Evolutionary conservation across 2,329 filamentous ascomycete genomes (phyloP), one percentile per base, ranked within the genome.

Genomic region (Cercospora brassicicola): DNA sequence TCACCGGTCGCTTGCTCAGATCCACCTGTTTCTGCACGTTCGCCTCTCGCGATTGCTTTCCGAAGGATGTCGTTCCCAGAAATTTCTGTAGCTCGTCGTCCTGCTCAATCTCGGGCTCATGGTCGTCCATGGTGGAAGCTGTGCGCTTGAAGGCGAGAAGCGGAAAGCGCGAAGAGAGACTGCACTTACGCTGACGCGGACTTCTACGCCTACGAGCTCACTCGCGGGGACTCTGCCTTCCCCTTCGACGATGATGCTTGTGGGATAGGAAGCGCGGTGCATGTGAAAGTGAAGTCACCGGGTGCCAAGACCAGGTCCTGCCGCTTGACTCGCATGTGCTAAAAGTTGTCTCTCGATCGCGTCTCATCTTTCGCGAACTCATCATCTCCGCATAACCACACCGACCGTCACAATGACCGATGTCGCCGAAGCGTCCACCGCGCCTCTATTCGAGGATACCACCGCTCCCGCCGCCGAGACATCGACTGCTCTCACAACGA

Each of bases 21-120:
- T 94, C 89, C 72, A 98, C 91, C 80, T 97, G 94, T 66, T 89
- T 90, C 63, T 89, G 87, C 71, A 94, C 85, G 79, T 96, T 88
- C 73, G 91, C 84, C 71, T 89, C 87, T 73, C 88, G 89, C 42
- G 88, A 85, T 78, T 91, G 90, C 79, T 94, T 96, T 62, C 94
- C 94, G 78, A 98, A 97, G 0, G 92, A 89, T 0, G 92, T 88
- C 2, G 89, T 85, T 0, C 94, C 94, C 69, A 97, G 82, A 77
- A 93, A 96, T 61, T 88, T 86, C 76, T 89, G 87, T 84, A 94
- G 86, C 48, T 89, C 89, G 71, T 93, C 90, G 76, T 92, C 87
- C 64, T 82, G 79, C 63, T 77, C 76, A 7, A 76, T 64, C 67
- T 74, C 73, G 18, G 66, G 66, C 53, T 72, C 71, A n/a, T 69